Conservation (phyloP, 2,329 filamentous ascomycete species). For the Botrytis porri region DNA sequence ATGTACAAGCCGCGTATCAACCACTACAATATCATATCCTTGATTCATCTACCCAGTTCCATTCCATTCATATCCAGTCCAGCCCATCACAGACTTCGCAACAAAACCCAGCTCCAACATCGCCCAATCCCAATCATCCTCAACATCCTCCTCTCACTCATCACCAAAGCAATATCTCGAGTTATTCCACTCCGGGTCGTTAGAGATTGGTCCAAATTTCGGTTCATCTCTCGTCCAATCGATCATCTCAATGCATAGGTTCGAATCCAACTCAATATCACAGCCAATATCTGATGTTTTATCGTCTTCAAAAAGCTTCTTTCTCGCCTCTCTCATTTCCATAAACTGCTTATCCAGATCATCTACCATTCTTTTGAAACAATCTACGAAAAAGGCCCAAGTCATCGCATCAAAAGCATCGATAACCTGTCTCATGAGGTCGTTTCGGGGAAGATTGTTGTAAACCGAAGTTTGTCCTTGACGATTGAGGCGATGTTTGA, state of each 20-base stretch:
- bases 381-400: not conserved
- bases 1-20: not conserved
- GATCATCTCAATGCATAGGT: not conserved
- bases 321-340: not conserved
- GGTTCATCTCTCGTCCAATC: not conserved
- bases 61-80: not conserved
- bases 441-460: not conserved
- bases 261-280: not conserved
- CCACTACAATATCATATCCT: not conserved
- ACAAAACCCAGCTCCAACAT: not conserved
- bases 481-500: not conserved
- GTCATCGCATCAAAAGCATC: not conserved
- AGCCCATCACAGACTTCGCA: not conserved
- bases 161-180: not conserved
- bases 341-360: not conserved
- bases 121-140: not conserved
- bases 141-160: not conserved
- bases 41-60: not conserved
- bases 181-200: not conserved
- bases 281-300: not conserved
- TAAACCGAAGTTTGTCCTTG: not conserved
- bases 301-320: not conserved
- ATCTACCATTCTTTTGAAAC: not conserved
- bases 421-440: not conserved
- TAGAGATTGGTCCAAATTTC: not conserved